Evolutionary conservation across 805 yeast species (phyloP).

Genomic region (Saturnispora quitensis): DNA sequence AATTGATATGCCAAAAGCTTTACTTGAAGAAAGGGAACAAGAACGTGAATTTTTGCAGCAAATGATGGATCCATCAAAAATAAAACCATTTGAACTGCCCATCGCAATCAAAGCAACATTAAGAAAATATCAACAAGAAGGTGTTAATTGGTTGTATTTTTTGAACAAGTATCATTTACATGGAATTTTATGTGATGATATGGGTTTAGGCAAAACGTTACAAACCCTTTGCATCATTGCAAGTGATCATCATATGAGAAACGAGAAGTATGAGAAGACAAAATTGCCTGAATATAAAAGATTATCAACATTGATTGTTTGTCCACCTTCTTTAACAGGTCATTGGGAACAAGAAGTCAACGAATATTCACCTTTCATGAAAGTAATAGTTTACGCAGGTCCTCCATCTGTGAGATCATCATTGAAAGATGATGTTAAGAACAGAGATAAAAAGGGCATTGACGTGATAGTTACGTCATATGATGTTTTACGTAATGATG

Average conservation of each 20-base stretch:
- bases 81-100: slow-evolving; percentile 80
- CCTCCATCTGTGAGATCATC: slow-evolving; percentile 64
- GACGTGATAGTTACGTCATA: slow-evolving; percentile 92
- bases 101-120: slow-evolving; percentile 87
- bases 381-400: slow-evolving; percentile 86
- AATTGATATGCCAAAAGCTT: slow-evolving; percentile 73
- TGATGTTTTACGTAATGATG: slow-evolving; percentile 93
- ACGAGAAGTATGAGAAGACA: slow-evolving; percentile 55
- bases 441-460: slow-evolving; percentile 23
- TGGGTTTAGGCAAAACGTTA: slow-evolving; percentile 96
- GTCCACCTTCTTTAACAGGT: slow-evolving; percentile 97
- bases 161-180: slow-evolving; percentile 90
- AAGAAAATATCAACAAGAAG: slow-evolving; percentile 94
- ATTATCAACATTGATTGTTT: slow-evolving; percentile 77
- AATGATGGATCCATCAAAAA: slow-evolving; percentile 94
- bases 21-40: slow-evolving; percentile 80
- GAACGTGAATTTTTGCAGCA: slow-evolving; percentile 93
- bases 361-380: slow-evolving; percentile 82
- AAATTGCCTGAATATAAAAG: slow-evolving; percentile 56
- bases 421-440: slow-evolving; percentile 41
- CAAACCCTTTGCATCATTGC: slow-evolving; percentile 97
- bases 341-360: slow-evolving; percentile 97
- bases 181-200: slow-evolving; percentile 97
- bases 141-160: slow-evolving; percentile 96
- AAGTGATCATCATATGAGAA: slow-evolving; percentile 85